Conservation (phyloP, 768 basidiomycete genomes). For the Leccinellum luteum region DNA sequence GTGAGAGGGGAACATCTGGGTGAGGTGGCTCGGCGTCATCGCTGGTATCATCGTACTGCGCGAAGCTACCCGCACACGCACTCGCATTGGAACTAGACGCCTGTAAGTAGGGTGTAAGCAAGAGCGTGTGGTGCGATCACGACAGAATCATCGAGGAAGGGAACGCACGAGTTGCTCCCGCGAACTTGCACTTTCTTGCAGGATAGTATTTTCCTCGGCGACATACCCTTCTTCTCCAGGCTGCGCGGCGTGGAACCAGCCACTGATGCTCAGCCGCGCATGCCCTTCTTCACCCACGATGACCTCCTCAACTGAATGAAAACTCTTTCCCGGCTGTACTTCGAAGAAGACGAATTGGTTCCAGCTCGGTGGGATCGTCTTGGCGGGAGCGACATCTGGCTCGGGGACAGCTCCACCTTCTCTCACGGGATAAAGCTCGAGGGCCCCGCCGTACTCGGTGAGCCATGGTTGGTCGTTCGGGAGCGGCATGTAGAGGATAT, state of each 20-base stretch:
- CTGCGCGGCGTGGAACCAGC: conserved; percentile 95
- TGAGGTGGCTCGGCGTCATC: conserved; percentile 43
- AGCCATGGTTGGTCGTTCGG: conserved; percentile 76
- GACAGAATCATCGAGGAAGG: neutral
- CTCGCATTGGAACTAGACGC: conserved; percentile 53
- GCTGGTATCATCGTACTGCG: conserved; percentile 42
- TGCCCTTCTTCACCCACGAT: conserved; percentile 73
- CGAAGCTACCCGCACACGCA: conserved; percentile 41
- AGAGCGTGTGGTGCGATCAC: conserved; percentile 1
- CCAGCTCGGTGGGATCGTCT: conserved; percentile 76
- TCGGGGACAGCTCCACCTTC: conserved; percentile 58
- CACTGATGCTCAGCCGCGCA: conserved; percentile 83
- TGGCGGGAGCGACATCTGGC: conserved; percentile 63
- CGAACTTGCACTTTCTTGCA: conserved; percentile 80
- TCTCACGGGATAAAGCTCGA: conserved; percentile 86
- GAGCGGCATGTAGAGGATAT: conserved; percentile 95
- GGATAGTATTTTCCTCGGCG: conserved; percentile 41
- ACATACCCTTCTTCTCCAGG: conserved; percentile 88
- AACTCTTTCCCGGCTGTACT: conserved; percentile 94
- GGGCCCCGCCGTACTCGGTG: conserved; percentile 87
- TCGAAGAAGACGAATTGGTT: conserved; percentile 87
- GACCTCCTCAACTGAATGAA: conserved; percentile 97
- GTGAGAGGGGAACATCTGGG: conserved; percentile 51
- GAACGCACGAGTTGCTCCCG: conserved; percentile 87
- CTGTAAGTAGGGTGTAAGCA: conserved; percentile 33